These are phyloP conservation scores for Lycium barbarum DNA, from an alignment of 257 asterid genomes.

Conservation along the genomic window DNA sequence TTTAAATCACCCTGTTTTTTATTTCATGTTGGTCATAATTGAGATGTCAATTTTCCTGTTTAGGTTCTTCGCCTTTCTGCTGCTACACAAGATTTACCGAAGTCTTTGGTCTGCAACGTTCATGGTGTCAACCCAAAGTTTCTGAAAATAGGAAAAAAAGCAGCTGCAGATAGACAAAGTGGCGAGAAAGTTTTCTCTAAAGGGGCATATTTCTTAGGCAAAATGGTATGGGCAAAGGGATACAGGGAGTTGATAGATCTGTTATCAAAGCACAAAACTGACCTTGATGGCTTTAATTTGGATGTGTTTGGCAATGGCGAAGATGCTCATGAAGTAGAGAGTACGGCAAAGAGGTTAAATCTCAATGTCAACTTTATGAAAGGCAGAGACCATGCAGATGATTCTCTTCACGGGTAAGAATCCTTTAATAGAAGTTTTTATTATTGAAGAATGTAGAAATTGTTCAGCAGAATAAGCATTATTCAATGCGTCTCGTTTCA, in stretches of 20 bases:
- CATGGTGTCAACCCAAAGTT: conserved; percentile 98
- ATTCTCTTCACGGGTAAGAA: conserved; percentile 87
- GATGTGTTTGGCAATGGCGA: conserved; percentile 97
- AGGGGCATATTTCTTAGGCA: conserved; percentile 98
- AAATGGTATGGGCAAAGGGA: conserved; percentile 99
- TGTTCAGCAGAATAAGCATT: not conserved
- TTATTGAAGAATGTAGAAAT: not conserved
- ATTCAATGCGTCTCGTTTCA: not conserved
- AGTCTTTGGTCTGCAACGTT: conserved; percentile 85
- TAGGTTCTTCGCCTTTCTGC: conserved; percentile 98
- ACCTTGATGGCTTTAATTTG: conserved; percentile 86
- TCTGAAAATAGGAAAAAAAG: conserved; percentile 81
- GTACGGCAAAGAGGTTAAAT: conserved; percentile 76
- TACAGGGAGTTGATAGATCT: conserved; percentile 90
- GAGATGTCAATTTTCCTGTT: conserved; percentile 29
- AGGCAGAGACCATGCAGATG: conserved; percentile 98
- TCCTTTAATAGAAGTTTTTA: conserved; percentile 17
- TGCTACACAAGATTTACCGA: conserved; percentile 95
- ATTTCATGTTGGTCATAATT: conserved; percentile 13
- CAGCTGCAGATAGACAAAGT: conserved; percentile 80
- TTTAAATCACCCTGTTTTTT: not conserved
- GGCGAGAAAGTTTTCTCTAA: conserved; percentile 82
- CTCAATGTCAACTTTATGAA: conserved; percentile 88
- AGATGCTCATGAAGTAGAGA: conserved; percentile 95
- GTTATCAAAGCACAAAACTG: conserved; percentile 72